Evolutionary conservation across 208 protist genomes (phyloP), one percentile per base, ranked within the genome.

Genomic region (Leptomonas pyrrhocoris): DNA sequence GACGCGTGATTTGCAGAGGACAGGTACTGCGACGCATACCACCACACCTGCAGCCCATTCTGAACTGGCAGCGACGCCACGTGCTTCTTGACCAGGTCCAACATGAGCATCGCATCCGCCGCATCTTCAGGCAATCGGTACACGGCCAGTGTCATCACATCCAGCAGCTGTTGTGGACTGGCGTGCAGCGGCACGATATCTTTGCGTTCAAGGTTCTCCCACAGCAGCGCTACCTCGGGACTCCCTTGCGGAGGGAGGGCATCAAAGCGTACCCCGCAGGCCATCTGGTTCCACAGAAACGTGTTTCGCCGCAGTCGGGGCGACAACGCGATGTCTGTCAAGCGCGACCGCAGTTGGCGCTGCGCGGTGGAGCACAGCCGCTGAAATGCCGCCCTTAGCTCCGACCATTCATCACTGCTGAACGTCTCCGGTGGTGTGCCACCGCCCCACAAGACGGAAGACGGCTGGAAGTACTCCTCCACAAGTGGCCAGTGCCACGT

Each of bases 251-350:
- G 59, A n/a, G 73, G 55, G 60, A 80, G 23, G 34, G 66, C 74
- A 15, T 68, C 57, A 21, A 84, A 69, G 23, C 67, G 71, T 19
- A 80, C 46, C 13, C 78, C 80, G 18, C 74, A 65, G 28, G 76
- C 79, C 61, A 90, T 31, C 56, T 90, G 85, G 15, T 69, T 64
- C 66, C 84, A 83, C 13, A 93, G 62, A 63, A 93, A 93, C 5
- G 77, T 90, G 61, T 93, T 93, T 19, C 57, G 53, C 8, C 73
- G 76, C 51, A 93, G 65, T 12, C 46, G 61, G 9, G 73, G 43
- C 0, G 55, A 63, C 21, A 40, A n/a, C 18, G 83, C 74, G 27
- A 92, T 87, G 63, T 85, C 73, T 8, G 56, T 11, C 30, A 92
- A 50, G 13, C 81, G 74, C 31, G 63, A 49, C 4, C 49, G 56